Evolutionary conservation across 176 grass and related monocot genomes (phyloP).

Genomic region (Saccharum spontaneum): DNA sequence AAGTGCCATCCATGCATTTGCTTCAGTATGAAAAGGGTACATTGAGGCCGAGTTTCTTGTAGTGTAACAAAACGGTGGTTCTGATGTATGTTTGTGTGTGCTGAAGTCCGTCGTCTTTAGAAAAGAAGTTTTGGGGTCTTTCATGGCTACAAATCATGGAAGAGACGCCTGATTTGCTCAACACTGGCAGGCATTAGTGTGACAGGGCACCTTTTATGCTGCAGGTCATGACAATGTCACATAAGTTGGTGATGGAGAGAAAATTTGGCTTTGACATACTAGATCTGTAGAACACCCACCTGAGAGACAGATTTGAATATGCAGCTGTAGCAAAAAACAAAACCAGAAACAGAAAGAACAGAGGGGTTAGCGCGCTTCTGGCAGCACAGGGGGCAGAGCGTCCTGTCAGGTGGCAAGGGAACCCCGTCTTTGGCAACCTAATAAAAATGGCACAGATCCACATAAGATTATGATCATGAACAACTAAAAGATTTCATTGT

Average conservation of each 20-base stretch:
- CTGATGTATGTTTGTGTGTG: background rate
- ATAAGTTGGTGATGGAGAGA: conserved; percentile 19
- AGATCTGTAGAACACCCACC: conserved; percentile 39
- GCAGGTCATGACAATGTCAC: conserved; percentile 23
- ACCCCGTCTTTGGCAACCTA: conserved; percentile 89
- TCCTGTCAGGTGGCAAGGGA: conserved; percentile 64
- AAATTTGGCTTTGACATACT: background rate
- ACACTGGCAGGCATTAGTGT: conserved; percentile 71
- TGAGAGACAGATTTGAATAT: conserved; percentile 94
- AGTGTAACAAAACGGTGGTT: conserved; percentile 5
- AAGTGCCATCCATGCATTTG: background rate
- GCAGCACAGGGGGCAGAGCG: conserved; percentile 78
- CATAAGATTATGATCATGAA: conserved; percentile 19
- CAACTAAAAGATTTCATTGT: background rate
- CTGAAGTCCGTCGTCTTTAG: background rate
- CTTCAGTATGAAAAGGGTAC: background rate
- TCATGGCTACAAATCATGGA: conserved; percentile 79
- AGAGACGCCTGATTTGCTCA: conserved; percentile 92
- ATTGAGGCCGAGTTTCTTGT: background rate
- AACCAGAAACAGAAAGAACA: conserved; percentile 92
- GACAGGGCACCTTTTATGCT: conserved; percentile 91
- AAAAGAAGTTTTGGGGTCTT: conserved; percentile 7
- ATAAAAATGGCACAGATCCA: background rate
- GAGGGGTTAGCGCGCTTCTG: conserved; percentile 91
- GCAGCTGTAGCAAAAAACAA: conserved; percentile 98